Base-by-base conservation (phyloP, 306 rosid genomes). In the Quercus agrifolia region DNA sequence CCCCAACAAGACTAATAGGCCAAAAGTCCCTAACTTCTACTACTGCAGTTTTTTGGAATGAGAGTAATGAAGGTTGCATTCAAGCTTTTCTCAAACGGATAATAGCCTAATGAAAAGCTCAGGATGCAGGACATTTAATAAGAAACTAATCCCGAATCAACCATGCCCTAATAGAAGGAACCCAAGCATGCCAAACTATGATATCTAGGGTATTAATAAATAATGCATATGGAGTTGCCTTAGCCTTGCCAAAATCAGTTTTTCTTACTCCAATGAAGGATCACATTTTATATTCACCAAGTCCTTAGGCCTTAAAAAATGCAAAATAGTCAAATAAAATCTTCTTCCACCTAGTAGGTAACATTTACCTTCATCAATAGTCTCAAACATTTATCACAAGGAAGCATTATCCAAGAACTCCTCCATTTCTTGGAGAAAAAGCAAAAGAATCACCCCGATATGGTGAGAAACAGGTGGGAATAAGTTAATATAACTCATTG, bases 341-440 rank as follows among this genome's bases (percentile, higher is more conserved):
- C 25, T 59, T 59, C 66, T 23, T 5, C 12, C 28, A 38, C 63
- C 74, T 69, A 63, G 18, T 52, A 41, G 21, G n/a, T 33, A 64
- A 15, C 27, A 33, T 25, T 64, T 46, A 41, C 46, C 46, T 41
- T 41, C 46, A 8, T 41, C 46, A 41, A 7, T 41, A 41, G 46
- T 41, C 46, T 81, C 56, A 58, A 73, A 73, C 71, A 75, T 33
- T 19, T 30, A 19, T 68, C 79, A 41, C 70, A 46, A 69, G 23
- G 27, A 84, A 66, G 66, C 57, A 23, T 73, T 75, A 67, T 82
- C 30, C 27, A 56, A 11, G 18, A 38, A 73, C 56, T 80, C 54
- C 41, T 71, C 15, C 58, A 33, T 33, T 57, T 79, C 74, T 68
- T 15, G 28, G 15, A 70, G 35, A 11, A 58, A 27, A 57, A 38